A percentile compares a stretch with the other conserved stretches of the same genome.
phyloP scores from a whole-genome alignment of 2,329 filamentous ascomycete species.

The Graphiopsis chlorocephala region DNA sequence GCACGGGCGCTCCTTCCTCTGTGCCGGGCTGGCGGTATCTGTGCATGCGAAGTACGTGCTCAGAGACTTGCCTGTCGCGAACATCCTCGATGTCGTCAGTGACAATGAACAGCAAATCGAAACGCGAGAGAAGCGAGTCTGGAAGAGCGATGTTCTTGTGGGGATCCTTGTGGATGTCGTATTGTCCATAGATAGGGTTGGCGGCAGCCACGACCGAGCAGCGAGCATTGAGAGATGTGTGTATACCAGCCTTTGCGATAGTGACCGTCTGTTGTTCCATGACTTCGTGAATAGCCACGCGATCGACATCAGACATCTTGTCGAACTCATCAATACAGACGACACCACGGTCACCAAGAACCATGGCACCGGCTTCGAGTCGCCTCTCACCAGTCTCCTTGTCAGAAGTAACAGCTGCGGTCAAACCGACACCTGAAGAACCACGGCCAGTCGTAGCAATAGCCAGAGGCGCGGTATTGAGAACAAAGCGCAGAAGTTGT shows the following conservation, averaged over 20 bases:
- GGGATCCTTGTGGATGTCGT: constrained; percentile 96
- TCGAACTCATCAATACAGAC: constrained; percentile 99
- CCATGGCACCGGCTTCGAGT: constrained; percentile 97
- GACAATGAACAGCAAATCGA: constrained; percentile 95
- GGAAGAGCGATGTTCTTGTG: constrained; percentile 98
- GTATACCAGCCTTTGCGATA: constrained; percentile 97
- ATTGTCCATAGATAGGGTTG: constrained; percentile 97
- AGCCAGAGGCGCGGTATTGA: constrained; percentile 93
- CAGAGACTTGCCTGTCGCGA: constrained; percentile 84
- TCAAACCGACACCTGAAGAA: constrained; percentile 95
- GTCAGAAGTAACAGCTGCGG: constrained; percentile 91
- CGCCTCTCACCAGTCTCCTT: constrained; percentile 96
- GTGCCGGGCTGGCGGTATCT: constrained; percentile 87
- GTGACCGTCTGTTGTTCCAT: constrained; percentile 99
- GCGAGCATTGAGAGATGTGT: constrained; percentile 92
- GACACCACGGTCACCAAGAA: constrained; percentile 91
- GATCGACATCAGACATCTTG: constrained; percentile 98
- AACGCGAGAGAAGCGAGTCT: constrained; percentile 94
- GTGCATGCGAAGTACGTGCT: constrained; percentile 97
- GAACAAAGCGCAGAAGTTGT: constrained; percentile 92
- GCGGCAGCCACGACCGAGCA: constrained; percentile 96
- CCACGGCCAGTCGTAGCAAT: constrained; percentile 94
- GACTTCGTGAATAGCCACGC: constrained; percentile 98
- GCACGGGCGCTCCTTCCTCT: constrained; percentile 90
- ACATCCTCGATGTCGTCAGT: constrained; percentile 98